These are phyloP conservation scores for Acanthamoeba castellanii DNA, from an alignment of 208 protist species.

Conservation along the genomic window DNA sequence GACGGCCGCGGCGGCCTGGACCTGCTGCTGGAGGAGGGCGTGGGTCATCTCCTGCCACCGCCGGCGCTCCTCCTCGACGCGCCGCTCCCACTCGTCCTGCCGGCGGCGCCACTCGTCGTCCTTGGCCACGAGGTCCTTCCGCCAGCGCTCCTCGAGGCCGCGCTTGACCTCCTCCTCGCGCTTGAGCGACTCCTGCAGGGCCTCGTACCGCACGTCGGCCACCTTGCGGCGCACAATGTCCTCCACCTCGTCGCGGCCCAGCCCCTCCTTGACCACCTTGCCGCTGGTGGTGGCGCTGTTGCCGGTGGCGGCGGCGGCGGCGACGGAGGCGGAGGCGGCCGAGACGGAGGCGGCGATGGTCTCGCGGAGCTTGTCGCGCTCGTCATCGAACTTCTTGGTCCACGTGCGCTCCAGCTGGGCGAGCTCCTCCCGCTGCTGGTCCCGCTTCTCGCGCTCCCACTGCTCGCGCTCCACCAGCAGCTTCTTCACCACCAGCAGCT, in stretches of 20 bases:
- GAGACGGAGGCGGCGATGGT: constrained; percentile 6
- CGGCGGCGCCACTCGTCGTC: constrained; percentile 55
- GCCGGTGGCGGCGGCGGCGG: neutral
- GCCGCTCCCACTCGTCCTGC: constrained; percentile 38
- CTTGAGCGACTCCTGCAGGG: constrained; percentile 54
- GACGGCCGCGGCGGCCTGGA: neutral
- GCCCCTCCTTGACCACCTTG: neutral
- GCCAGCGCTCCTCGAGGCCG: constrained; percentile 52
- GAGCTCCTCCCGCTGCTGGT: constrained; percentile 42
- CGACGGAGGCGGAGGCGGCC: neutral
- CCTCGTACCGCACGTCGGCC: constrained; percentile 41
- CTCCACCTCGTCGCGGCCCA: constrained; percentile 52
- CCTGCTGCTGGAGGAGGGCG: constrained; percentile 50
- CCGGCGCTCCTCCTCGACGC: constrained; percentile 50
- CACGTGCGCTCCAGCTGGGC: constrained; percentile 34
- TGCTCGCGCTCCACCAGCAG: constrained; percentile 63
- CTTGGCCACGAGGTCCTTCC: constrained; percentile 21
- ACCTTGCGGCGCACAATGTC: constrained; percentile 58
- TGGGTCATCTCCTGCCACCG: constrained; percentile 42
- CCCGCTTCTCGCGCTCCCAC: constrained; percentile 33
- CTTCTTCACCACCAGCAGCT: constrained; percentile 21
- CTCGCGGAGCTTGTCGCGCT: constrained; percentile 49
- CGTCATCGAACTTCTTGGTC: constrained; percentile 50
- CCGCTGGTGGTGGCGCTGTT: neutral
- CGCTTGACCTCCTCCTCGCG: constrained; percentile 64